Base-by-base conservation (phyloP, 805 yeast genomes). In the Starmerella floricola region DNA sequence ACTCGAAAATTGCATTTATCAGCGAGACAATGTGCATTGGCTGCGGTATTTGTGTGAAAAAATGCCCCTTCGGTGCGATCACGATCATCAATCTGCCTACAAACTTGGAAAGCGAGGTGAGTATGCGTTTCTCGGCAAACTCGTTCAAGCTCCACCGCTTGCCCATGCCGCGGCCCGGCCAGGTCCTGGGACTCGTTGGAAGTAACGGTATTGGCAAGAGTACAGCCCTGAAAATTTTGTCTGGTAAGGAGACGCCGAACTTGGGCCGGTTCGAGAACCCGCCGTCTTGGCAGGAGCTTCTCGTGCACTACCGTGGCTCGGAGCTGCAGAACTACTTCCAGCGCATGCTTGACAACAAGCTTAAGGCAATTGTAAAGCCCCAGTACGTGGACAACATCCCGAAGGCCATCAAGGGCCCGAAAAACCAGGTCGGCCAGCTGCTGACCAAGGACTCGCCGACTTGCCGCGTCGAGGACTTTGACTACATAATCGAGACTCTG, bases 171-270 rank as follows among this genome's bases (percentile, higher is more conserved):
- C 82, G 98, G 67, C 97, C 98, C 2, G 97, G 97, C 47, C 98
- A 91, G 67, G 98, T 91, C 24, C 71, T 91, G 51, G 98, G 98
- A 54, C 74, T 91, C 53, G 98, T 91, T 39, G 98, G 98, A 58
- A 84, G 96, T 47, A 91, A 91, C 70, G 98, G 98, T 86, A 91
- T 91, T 59, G 98, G 98, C 58, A 91, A 91, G 62, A 82, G 94
- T 11, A 91, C 98, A 16, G 98, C 98, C 8, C 73, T 91, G 61
- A 91, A 91, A 67, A 87, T 91, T 58, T 73, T 91, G 54, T 94
- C 96, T 15, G 98, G 97, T 59, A 91, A 88, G 65, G 94, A 87
- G 64, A 91, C 86, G 65, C 98, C 98, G 54, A 91, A 91, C 61
- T 69, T 91, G 62, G 98, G 98, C 44, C 73, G 79, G 56, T 91